phyloP scores from a whole-genome alignment of 2,329 filamentous ascomycete species.

The Trichophaea hybrida region DNA sequence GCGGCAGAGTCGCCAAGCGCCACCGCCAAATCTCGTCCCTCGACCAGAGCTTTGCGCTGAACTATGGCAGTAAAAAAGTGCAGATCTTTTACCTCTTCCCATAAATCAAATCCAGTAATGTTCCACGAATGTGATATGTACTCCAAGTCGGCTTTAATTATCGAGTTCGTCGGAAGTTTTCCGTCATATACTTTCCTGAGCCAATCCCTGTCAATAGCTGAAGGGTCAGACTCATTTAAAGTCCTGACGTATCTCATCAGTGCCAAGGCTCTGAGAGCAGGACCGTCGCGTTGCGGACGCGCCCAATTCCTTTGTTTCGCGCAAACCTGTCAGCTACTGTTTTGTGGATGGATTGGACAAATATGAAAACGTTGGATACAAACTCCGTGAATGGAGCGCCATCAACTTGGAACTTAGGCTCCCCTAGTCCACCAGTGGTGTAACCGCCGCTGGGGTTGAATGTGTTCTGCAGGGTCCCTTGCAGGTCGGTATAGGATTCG shows the following conservation, averaged over 20 bases:
- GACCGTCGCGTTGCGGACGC: constrained; percentile 35
- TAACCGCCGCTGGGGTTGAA: constrained; percentile 30
- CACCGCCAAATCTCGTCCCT: constrained; percentile 50
- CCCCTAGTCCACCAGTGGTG: constrained; percentile 30
- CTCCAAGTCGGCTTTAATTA: constrained; percentile 36
- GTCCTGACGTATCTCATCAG: constrained; percentile 33
- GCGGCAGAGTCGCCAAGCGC: constrained; percentile 46
- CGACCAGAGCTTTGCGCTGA: constrained; percentile 48
- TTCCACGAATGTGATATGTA: constrained; percentile 35
- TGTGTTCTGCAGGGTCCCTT: constrained; percentile 29
- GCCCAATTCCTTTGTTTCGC: constrained; percentile 30
- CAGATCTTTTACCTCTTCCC: constrained; percentile 35
- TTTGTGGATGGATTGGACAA: constrained; percentile 25
- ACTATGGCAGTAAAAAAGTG: constrained; percentile 66
- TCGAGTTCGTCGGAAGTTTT: constrained; percentile 29
- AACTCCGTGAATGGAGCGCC: constrained; percentile 29
- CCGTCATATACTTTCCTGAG: constrained; percentile 31
- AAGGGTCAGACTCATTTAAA: constrained; percentile 33
- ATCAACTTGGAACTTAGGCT: constrained; percentile 33
- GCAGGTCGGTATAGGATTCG: constrained; percentile 16
- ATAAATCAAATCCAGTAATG: constrained; percentile 34
- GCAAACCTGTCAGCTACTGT: constrained; percentile 15
- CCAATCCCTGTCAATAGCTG: constrained; percentile 28
- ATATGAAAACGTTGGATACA: constrained; percentile 3
- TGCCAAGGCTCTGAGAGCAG: constrained; percentile 33